phyloP scores from a whole-genome alignment of 306 rosid genomes.

The Castanospermum australe region DNA sequence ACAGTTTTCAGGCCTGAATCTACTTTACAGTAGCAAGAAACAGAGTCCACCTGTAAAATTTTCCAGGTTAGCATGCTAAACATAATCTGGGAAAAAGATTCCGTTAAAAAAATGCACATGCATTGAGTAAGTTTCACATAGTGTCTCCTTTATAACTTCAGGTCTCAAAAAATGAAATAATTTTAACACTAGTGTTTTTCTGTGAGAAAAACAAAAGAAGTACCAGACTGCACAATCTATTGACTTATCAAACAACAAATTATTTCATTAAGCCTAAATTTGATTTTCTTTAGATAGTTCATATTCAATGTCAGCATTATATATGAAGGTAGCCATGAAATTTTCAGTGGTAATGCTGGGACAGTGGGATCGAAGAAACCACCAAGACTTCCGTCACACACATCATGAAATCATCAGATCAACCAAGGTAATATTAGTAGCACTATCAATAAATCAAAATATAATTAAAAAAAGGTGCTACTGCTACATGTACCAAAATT shows the following conservation, averaged over 20 bases:
- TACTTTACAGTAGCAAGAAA: slow-evolving; percentile 97
- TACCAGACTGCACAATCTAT: background rate
- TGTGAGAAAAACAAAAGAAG: background rate
- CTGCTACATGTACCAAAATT: background rate
- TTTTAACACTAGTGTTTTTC: background rate
- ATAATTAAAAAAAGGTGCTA: background rate
- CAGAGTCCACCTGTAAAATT: slow-evolving; percentile 85
- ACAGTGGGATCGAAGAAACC: background rate
- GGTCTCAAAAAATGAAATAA: background rate
- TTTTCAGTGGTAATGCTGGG: background rate
- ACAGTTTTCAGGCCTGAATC: slow-evolving; percentile 94
- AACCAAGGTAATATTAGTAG: background rate
- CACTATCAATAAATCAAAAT: background rate
- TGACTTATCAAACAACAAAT: background rate
- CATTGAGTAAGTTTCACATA: background rate
- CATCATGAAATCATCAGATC: background rate
- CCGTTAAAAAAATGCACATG: background rate
- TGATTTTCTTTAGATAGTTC: background rate
- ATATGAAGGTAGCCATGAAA: background rate
- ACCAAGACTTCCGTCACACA: background rate
- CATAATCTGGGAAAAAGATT: slow-evolving; percentile 9
- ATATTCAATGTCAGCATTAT: background rate
- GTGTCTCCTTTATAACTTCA: background rate
- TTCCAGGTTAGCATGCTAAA: slow-evolving; percentile 39
- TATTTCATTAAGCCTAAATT: background rate